A percentile compares a stretch with the other conserved stretches of the same genome.
Conservation (phyloP, 768 basidiomycete genomes). For the Pleurotus ostreatus region DNA sequence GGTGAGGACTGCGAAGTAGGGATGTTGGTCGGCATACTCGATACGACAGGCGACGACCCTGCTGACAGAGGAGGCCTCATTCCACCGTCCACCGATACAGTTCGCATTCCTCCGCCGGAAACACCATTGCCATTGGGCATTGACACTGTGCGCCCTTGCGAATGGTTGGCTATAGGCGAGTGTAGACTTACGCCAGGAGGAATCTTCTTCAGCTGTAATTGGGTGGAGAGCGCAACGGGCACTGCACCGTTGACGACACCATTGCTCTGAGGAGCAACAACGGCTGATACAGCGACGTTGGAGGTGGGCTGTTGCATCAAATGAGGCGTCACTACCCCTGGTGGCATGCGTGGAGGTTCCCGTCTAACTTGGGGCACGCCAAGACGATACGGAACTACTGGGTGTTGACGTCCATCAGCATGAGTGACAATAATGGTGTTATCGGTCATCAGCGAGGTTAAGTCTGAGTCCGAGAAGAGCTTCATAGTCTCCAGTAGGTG, state of each 20-base stretch:
- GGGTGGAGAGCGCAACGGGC: constrained; percentile 53
- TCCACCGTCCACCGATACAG: not conserved
- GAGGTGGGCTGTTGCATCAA: constrained; percentile 8
- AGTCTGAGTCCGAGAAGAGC: constrained; percentile 53
- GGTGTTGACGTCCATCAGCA: constrained; percentile 39
- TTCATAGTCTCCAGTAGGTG: constrained; percentile 54
- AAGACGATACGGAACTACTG: constrained; percentile 47
- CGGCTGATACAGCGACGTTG: constrained; percentile 3
- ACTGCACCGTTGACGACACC: constrained; percentile 10
- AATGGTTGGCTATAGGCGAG: constrained; percentile 60
- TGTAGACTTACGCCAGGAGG: constrained; percentile 43
- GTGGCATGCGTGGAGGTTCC: constrained; percentile 26
- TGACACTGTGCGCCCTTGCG: constrained; percentile 52
- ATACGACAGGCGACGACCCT: constrained; percentile 17
- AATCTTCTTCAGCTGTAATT: constrained; percentile 60
- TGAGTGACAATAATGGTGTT: constrained; percentile 36
- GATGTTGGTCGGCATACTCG: constrained; percentile 24
- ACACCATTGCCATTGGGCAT: constrained; percentile 18
- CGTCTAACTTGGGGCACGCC: constrained; percentile 28
- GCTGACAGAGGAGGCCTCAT: constrained; percentile 27
- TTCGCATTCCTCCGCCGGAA: not conserved
- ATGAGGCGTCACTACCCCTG: constrained; percentile 15
- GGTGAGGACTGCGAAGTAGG: constrained; percentile 32
- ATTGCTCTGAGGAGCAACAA: not conserved
- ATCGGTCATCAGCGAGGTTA: constrained; percentile 47